Percentiles rank a stretch among this genome's conserved stretches.
phyloP scores from a whole-genome alignment of 352 stramenopile genomes.

The Phytophthora sp. region DNA sequence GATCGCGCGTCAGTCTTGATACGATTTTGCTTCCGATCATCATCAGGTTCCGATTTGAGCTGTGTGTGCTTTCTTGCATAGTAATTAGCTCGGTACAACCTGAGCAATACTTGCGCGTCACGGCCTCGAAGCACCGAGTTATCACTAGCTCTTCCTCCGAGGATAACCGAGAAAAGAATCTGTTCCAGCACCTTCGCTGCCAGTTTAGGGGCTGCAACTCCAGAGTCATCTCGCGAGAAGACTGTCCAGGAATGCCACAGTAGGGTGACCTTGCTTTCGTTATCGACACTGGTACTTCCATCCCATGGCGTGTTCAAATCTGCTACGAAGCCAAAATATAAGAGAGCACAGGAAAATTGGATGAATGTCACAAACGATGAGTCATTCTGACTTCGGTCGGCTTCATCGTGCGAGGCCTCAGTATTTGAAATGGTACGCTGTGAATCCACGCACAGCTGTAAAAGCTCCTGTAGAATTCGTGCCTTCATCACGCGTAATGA shows the following conservation, averaged over 20 bases:
- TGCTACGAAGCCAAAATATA: constrained; percentile 65
- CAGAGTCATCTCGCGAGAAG: constrained; percentile 20
- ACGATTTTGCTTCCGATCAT: neutral
- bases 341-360: constrained; percentile 61
- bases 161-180: constrained; percentile 31
- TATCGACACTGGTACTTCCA: neutral
- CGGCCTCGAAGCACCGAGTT: constrained; percentile 1
- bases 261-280: constrained; percentile 38
- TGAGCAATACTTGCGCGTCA: constrained; percentile 17
- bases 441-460: constrained; percentile 38
- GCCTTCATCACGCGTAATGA: constrained; percentile 48
- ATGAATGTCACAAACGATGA: constrained; percentile 37
- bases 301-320: constrained; percentile 45
- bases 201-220: neutral
- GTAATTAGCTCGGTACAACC: constrained; percentile 51
- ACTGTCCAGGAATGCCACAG: constrained; percentile 61
- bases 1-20: neutral
- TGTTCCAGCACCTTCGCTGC: constrained; percentile 16
- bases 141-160: constrained; percentile 10
- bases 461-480: constrained; percentile 41
- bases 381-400: neutral
- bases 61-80: constrained; percentile 33
- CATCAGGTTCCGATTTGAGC: constrained; percentile 2
- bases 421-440: constrained; percentile 2
- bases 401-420: neutral